Conservation (phyloP, 306 rosid species). For the Trifolium pratense region DNA sequence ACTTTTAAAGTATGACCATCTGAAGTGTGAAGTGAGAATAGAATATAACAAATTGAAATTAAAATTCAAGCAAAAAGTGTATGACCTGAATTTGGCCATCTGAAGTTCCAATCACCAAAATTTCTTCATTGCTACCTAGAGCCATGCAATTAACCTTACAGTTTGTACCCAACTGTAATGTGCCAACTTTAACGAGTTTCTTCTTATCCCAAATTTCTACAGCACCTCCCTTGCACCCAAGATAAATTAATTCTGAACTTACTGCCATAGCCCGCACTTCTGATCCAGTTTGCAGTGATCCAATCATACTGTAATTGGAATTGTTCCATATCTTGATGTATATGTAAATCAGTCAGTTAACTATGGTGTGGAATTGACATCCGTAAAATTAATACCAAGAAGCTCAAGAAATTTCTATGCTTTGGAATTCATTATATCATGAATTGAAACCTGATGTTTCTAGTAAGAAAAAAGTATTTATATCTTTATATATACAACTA, state of each 20-base stretch:
- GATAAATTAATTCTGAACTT: constrained; percentile 80
- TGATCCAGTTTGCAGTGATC: constrained; percentile 61
- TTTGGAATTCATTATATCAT: constrained; percentile 7
- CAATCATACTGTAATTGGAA: constrained; percentile 64
- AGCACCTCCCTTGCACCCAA: constrained; percentile 83
- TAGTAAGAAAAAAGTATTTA: constrained; percentile 12
- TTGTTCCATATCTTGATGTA: constrained; percentile 69
- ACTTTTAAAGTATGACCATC: too few species aligned
- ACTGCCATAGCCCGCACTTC: constrained; percentile 82
- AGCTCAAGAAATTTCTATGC: constrained; percentile 15
- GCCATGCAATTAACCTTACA: constrained; percentile 73
- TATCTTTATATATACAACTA: constrained; percentile 2
- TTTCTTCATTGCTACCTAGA: constrained; percentile 69
- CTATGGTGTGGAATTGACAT: background rate
- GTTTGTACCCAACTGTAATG: constrained; percentile 64
- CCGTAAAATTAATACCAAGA: constrained; percentile 29
- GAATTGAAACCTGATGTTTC: constrained; percentile 15
- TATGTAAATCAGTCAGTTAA: constrained; percentile 30
- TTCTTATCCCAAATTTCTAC: constrained; percentile 85
- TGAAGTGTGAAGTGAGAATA: background rate
- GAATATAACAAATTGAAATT: background rate
- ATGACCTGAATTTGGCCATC: constrained; percentile 84
- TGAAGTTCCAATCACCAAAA: constrained; percentile 83
- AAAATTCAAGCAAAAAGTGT: constrained; percentile 6
- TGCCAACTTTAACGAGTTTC: constrained; percentile 64